Conservation (phyloP, 179 eudicot species). For the Beta corolliflora region DNA sequence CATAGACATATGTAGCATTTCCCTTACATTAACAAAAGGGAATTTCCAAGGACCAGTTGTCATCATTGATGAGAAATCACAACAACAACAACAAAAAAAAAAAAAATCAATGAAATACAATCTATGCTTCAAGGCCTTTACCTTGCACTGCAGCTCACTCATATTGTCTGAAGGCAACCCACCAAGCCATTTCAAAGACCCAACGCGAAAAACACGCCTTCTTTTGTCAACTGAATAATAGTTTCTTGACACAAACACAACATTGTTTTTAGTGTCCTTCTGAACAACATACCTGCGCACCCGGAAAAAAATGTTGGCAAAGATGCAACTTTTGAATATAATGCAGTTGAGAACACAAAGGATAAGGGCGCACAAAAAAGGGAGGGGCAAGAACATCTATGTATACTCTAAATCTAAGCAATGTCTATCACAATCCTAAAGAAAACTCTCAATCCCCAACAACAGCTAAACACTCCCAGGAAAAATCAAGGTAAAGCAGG, state of each 20-base stretch:
- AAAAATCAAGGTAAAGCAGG: not conserved
- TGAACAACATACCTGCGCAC: conserved; percentile 85
- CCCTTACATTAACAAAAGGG: not conserved
- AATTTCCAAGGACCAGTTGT: not conserved
- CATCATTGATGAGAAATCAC: not conserved
- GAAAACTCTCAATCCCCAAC: not conserved
- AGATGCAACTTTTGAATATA: conserved; percentile 1
- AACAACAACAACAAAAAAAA: not conserved
- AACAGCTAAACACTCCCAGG: not conserved
- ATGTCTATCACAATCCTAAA: not conserved
- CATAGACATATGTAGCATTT: not conserved
- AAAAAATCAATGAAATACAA: not conserved
- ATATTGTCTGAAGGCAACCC: conserved; percentile 46
- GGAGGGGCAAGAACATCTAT: not conserved
- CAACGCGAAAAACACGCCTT: conserved; percentile 87
- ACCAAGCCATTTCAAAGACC: conserved; percentile 82
- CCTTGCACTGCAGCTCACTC: conserved; percentile 80
- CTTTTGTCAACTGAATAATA: conserved; percentile 87
- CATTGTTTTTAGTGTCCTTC: conserved; percentile 83
- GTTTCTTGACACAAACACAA: conserved; percentile 83
- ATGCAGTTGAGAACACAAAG: not conserved
- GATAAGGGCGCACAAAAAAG: not conserved
- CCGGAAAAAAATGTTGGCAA: not conserved
- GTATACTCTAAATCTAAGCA: not conserved
- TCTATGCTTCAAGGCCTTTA: conserved; percentile 22